Base-by-base conservation (phyloP, 2,329 filamentous ascomycete species). In the Beauveria australis region DNA sequence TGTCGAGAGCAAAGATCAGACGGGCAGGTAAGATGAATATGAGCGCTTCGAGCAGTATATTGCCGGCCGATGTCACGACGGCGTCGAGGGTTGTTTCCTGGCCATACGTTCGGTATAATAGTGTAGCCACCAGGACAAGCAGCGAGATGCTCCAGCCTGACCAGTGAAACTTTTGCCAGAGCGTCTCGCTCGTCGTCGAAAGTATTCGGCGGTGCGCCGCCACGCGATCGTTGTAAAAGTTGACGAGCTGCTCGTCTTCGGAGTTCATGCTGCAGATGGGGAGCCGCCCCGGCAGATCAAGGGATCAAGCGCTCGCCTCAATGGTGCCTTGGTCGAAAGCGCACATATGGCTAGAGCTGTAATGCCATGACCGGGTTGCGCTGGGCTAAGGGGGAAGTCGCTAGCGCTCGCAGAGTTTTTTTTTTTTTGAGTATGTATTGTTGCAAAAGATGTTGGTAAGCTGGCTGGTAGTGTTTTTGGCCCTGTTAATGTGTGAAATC, bases 21-120 rank as follows among this genome's bases (percentile, higher is more conserved):
- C 75, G 73, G 18, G 79, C 76, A 1, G 88, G 88, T 16, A 80
- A 79, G 37, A 82, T 54, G 64, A 78, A 77, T 59, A 90, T 80
- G 33, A 88, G 63, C 28, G 72, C 70, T 72, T 88, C 82, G 86
- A 87, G 89, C 43, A 85, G 68, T 57, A 85, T 69, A 65, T 79
- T 75, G 61, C 65, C 67, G 16, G 72, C 47, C 22, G 70, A 63
- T 52, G 63, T 65, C 47, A 71, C 51, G 5, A 67, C 64, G 14
- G 66, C 67, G 46, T 70, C 66, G 8, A 74, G 60, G 5, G 72
- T 67, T 19, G 68, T 63, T 14, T 74, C 68, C 14, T 72, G 68
- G 63, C 69, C 70, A 68, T 73, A 70, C 30, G 70, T 57, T 56
- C 71, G 73, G 69, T 73, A 69, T n/a, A 70, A 47, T 51, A 75